Conservation (phyloP, 1,139 yeast genomes). For the Scheffersomyces segobiensis region DNA sequence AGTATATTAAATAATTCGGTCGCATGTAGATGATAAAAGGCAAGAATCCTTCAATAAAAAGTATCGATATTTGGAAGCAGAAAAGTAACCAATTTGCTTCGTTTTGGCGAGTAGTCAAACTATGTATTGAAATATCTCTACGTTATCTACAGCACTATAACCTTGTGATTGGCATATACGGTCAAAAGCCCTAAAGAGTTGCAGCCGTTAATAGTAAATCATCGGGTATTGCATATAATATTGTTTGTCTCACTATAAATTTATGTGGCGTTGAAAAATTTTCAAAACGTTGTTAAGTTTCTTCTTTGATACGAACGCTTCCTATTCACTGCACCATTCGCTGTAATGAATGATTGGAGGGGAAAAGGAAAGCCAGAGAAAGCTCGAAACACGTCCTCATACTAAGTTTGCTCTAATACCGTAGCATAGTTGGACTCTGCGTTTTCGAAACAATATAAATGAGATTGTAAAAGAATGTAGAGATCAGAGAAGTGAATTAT, state of each 20-base stretch:
- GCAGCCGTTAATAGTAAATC: not conserved
- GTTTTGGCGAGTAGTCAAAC: not conserved
- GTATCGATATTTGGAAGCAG: not conserved
- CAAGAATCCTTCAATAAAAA: not conserved
- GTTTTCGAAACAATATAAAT: constrained; percentile 31
- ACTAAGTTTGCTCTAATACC: constrained; percentile 27
- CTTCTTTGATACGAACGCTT: constrained; percentile 54
- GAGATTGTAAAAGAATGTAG: not conserved
- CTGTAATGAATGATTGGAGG: constrained; percentile 50
- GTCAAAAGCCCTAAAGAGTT: not conserved
- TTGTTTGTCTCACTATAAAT: not conserved
- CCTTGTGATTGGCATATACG: not conserved
- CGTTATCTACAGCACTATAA: not conserved
- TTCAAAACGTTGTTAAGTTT: constrained; percentile 10
- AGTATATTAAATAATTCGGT: not conserved
- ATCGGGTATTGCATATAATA: not conserved
- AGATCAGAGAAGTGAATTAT: not conserved
- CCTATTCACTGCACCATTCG: constrained; percentile 63
- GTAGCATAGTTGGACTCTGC: constrained; percentile 38
- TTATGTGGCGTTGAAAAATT: not conserved
- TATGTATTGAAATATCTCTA: not conserved
- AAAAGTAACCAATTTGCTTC: not conserved
- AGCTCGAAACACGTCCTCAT: constrained; percentile 40
- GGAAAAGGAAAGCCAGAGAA: constrained; percentile 44
- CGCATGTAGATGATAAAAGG: no score